Evolutionary conservation across 495 filamentous ascomycete genomes (phyloP).

Genomic region (Copromyces sp.): DNA sequence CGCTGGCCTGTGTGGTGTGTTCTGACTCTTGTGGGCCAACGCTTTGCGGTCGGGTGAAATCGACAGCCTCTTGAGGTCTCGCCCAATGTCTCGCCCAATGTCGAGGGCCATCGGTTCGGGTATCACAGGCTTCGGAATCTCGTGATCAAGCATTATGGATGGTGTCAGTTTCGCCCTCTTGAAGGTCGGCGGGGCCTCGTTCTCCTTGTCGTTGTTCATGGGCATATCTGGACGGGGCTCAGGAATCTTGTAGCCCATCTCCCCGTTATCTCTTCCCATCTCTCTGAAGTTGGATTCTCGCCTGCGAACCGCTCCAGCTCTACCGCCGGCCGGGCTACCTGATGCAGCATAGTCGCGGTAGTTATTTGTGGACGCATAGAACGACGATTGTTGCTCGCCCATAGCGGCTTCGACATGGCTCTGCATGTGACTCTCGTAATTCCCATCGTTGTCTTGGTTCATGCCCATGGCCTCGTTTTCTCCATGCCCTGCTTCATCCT

Average conservation of each 20-base stretch:
- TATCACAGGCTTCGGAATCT: constrained; percentile 44
- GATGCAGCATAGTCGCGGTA: constrained; percentile 31
- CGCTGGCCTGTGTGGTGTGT: constrained; percentile 76
- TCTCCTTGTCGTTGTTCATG: constrained; percentile 64
- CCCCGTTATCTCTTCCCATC: constrained; percentile 9
- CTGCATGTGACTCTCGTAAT: constrained; percentile 22
- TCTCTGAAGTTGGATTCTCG: constrained; percentile 12
- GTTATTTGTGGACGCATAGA: constrained; percentile 18
- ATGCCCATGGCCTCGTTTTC: constrained; percentile 24
- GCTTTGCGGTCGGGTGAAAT: constrained; percentile 55
- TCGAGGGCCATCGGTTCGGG: constrained; percentile 25
- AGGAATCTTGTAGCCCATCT: constrained; percentile 51
- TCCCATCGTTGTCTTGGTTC: constrained; percentile 19
- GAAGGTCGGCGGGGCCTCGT: constrained; percentile 68
- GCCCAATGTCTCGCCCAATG: constrained; percentile 9
- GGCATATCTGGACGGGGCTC: constrained; percentile 46
- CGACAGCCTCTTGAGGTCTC: constrained; percentile 9
- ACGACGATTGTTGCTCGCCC: constrained; percentile 25
- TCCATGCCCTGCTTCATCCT: constrained; percentile 41
- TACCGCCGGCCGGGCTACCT: constrained; percentile 36
- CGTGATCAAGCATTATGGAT: constrained; percentile 49
- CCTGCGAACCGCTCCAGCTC: constrained; percentile 24
- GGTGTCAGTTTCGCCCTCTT: constrained; percentile 33
- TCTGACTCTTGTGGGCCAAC: constrained; percentile 61
- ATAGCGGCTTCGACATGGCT: constrained; percentile 26